Conservation (phyloP, 192 early-diverging fungal species). For the Linnemannia hyalina region DNA sequence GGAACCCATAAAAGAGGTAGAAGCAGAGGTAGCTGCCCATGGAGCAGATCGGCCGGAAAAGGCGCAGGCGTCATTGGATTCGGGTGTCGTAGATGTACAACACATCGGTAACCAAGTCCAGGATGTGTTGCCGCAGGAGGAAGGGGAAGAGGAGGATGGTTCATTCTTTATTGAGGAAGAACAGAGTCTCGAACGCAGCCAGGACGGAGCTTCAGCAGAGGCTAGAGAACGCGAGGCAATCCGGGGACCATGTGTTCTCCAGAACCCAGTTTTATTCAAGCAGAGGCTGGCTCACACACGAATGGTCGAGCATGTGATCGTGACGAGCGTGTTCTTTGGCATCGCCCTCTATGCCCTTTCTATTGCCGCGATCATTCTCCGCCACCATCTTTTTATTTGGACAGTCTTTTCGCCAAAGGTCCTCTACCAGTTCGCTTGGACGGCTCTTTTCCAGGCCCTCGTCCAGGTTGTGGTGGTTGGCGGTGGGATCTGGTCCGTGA, state of each 20-base stretch:
- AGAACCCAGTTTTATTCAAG: conserved; percentile 35
- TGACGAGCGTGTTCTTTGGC: conserved; percentile 61
- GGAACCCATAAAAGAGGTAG: not conserved
- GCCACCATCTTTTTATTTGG: conserved; percentile 85
- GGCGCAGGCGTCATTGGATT: not conserved
- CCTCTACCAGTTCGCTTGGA: conserved; percentile 82
- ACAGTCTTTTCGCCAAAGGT: conserved; percentile 88
- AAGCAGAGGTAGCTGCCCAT: not conserved
- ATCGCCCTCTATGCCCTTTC: conserved; percentile 68
- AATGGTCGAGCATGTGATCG: conserved; percentile 35
- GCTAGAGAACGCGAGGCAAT: not conserved
- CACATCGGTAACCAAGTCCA: not conserved
- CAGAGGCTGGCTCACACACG: conserved; percentile 10
- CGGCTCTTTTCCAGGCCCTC: conserved; percentile 56
- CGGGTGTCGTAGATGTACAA: not conserved
- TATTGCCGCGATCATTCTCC: conserved; percentile 71
- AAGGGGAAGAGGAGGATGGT: not conserved
- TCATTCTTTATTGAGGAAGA: conserved; percentile 14
- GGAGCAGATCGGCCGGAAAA: not conserved
- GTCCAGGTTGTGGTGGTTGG: conserved; percentile 54
- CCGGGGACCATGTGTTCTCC: conserved; percentile 22
- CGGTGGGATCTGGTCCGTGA: conserved; percentile 11
- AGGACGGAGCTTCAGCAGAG: conserved; percentile 14
- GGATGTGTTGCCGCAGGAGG: not conserved
- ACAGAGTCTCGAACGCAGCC: not conserved